phyloP scores from a whole-genome alignment of 257 asterid species.

The Ehretia macrophylla region DNA sequence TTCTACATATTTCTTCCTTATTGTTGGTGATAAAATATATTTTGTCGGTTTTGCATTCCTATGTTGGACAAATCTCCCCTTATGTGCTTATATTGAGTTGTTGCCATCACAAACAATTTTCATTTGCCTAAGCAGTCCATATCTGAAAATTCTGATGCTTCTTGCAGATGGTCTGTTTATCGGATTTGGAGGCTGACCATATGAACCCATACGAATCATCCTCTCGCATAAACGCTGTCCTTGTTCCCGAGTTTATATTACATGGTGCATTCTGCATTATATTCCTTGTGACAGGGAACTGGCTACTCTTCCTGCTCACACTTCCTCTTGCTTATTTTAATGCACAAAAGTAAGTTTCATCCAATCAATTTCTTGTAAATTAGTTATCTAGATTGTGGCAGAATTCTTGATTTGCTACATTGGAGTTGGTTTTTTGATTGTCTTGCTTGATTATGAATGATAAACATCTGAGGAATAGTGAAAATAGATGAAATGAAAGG shows the following conservation, averaged over 20 bases:
- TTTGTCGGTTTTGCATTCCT: too few relatives aligned
- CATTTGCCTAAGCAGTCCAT: background rate
- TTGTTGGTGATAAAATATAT: too few relatives aligned
- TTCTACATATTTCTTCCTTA: too few relatives aligned
- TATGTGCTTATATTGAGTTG: constrained; percentile 1
- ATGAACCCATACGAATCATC: constrained; percentile 80
- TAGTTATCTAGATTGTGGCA: too few relatives aligned
- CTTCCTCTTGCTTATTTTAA: constrained; percentile 62
- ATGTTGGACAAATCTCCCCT: too few relatives aligned
- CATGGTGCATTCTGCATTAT: constrained; percentile 66
- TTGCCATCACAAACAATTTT: background rate
- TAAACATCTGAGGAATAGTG: too few relatives aligned
- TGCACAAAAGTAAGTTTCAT: constrained; percentile 52
- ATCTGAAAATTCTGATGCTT: constrained; percentile 16
- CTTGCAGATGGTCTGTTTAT: constrained; percentile 67
- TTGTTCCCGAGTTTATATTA: constrained; percentile 69
- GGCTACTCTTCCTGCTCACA: constrained; percentile 71
- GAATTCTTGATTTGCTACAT: too few relatives aligned
- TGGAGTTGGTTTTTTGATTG: too few relatives aligned
- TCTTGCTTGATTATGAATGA: too few relatives aligned
- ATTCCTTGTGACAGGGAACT: constrained; percentile 78
- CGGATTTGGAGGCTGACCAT: constrained; percentile 95
- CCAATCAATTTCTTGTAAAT: constrained; percentile 6
- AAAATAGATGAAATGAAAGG: too few relatives aligned
- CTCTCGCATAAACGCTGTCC: constrained; percentile 63